These are phyloP conservation scores for Fistulifera pelliculosa DNA, from an alignment of 108 stramenopile genomes.

Conservation along the genomic window DNA sequence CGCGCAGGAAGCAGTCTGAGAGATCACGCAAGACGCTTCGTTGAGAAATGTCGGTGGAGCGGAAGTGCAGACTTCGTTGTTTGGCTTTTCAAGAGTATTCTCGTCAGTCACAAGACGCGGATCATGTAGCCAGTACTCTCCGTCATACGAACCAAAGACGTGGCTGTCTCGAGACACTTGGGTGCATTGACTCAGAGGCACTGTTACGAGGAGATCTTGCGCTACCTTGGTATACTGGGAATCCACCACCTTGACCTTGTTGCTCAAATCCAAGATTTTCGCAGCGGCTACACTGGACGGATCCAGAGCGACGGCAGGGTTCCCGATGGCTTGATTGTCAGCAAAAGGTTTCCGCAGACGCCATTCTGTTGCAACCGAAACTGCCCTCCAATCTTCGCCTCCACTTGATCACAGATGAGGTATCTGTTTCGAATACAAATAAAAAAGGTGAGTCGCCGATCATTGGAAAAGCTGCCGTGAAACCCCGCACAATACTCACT, in stretches of 20 bases:
- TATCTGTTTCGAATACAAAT: too few species aligned
- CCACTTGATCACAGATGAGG: too few species aligned
- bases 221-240: too few species aligned
- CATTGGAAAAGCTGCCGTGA: too few species aligned
- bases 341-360: too few species aligned
- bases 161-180: not conserved
- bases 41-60: slow-evolving; percentile 24
- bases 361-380: too few species aligned
- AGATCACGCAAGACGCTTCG: slow-evolving; percentile 18
- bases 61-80: slow-evolving; percentile 2
- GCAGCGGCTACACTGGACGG: not conserved
- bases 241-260: too few species aligned
- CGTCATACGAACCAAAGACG: not conserved
- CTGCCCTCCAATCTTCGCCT: too few species aligned
- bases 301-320: not conserved
- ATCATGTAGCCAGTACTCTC: slow-evolving; percentile 12
- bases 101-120: slow-evolving; percentile 5
- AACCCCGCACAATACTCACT: too few species aligned
- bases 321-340: not conserved
- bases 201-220: not conserved
- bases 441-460: too few species aligned
- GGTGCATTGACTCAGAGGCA: not conserved
- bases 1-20: not conserved
- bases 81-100: slow-evolving; percentile 23
- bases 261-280: too few species aligned